Evolutionary conservation across 306 rosid species (phyloP).

Genomic region (Prunus mira): DNA sequence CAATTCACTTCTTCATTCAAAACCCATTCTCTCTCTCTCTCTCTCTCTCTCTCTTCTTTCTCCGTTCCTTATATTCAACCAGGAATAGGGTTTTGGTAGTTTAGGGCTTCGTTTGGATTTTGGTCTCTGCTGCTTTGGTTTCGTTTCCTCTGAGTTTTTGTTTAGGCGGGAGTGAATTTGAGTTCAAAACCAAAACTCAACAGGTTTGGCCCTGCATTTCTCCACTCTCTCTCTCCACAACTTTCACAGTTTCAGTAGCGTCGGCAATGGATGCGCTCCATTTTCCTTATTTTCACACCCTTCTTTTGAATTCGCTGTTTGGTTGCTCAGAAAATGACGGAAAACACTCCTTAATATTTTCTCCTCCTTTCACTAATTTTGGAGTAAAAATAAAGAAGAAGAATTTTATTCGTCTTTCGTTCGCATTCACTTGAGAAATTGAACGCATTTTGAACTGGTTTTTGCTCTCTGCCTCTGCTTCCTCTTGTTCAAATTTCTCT

Average conservation of each 20-base stretch:
- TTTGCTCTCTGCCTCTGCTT: not conserved
- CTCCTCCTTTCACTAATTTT: not conserved
- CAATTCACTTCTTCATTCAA: constrained; percentile 38
- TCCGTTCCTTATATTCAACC: not conserved
- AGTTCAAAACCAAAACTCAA: not conserved
- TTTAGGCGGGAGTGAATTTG: not conserved
- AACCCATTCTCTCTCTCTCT: constrained; percentile 18
- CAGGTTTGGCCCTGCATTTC: constrained; percentile 22
- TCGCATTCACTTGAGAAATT: not conserved
- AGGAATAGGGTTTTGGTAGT: constrained; percentile 20
- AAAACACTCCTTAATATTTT: not conserved
- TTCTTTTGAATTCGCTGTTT: not conserved
- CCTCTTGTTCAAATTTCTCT: not conserved
- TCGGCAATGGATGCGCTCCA: not conserved
- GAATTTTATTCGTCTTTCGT: not conserved
- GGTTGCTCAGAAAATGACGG: constrained; percentile 7
- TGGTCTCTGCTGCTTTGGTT: not conserved
- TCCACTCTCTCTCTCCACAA: not conserved
- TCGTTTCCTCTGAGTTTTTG: not conserved
- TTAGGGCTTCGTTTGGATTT: not conserved
- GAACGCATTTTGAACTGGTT: not conserved
- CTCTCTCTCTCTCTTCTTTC: not conserved
- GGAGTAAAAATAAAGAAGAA: not conserved
- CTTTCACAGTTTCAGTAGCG: not conserved
- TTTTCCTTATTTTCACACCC: too few species aligned